phyloP scores from a whole-genome alignment of 208 protist genomes.

The Wallacemonas rigidus region DNA sequence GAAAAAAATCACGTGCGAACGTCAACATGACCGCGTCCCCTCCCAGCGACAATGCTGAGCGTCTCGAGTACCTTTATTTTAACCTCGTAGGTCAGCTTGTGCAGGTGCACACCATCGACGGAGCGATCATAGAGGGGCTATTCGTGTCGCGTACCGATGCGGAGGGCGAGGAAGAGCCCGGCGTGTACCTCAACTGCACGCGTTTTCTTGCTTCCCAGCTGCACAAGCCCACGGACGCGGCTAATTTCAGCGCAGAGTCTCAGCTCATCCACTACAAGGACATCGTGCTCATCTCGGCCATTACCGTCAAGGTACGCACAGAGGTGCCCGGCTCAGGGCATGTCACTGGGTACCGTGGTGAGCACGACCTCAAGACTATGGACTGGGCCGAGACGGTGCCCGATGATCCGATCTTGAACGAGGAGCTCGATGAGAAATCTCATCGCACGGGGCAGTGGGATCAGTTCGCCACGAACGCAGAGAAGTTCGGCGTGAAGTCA shows the following conservation, averaged over 20 bases:
- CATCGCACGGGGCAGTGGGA: slow-evolving; percentile 78
- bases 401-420: slow-evolving; percentile 29
- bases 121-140: slow-evolving; percentile 72
- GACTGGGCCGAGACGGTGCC: slow-evolving; percentile 68
- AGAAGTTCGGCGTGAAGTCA: slow-evolving; percentile 74
- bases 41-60: slow-evolving; percentile 73
- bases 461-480: slow-evolving; percentile 87
- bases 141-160: slow-evolving; percentile 85
- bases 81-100: slow-evolving; percentile 89
- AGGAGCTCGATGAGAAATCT: slow-evolving; percentile 60
- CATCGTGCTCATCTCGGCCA: slow-evolving; percentile 80
- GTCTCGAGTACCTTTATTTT: slow-evolving; percentile 88
- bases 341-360: slow-evolving; percentile 44
- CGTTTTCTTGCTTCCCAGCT: slow-evolving; percentile 51
- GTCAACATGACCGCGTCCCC: slow-evolving; percentile 32
- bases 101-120: slow-evolving; percentile 75
- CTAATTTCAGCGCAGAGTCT: slow-evolving; percentile 36
- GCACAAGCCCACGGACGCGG: slow-evolving; percentile 52
- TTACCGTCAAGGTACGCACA: slow-evolving; percentile 65
- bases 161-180: slow-evolving; percentile 45
- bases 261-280: slow-evolving; percentile 63
- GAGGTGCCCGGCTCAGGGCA: slow-evolving; percentile 61
- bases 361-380: slow-evolving; percentile 68
- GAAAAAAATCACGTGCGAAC: not conserved
- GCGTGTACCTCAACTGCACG: slow-evolving; percentile 70